These are phyloP conservation scores for Didymella pomorum DNA, from an alignment of 2,329 filamentous ascomycete genomes.

Conservation along the genomic window DNA sequence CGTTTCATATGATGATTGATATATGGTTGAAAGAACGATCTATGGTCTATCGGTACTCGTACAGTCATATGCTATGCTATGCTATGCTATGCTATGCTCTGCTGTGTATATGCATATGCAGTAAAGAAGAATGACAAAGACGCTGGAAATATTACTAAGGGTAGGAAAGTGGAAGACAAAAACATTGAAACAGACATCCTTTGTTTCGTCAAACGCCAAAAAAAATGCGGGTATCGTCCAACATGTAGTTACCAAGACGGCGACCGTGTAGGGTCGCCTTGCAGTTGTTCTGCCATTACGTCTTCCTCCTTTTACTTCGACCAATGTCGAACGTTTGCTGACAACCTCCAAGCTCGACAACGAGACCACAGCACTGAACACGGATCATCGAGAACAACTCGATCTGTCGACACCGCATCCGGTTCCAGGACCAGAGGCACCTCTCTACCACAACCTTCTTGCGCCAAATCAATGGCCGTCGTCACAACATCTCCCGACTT, in stretches of 20 bases:
- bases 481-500: slow-evolving; percentile 67
- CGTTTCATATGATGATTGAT: not conserved
- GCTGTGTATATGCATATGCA: slow-evolving; percentile 11
- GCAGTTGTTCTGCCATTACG: slow-evolving; percentile 5
- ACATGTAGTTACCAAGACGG: slow-evolving; percentile 9
- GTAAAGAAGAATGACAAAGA: not conserved
- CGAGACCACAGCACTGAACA: slow-evolving; percentile 73
- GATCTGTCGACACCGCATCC: slow-evolving; percentile 84
- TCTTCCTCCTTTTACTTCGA: slow-evolving; percentile 13
- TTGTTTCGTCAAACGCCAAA: slow-evolving; percentile 1
- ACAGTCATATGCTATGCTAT: slow-evolving; percentile 15
- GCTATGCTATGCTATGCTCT: slow-evolving; percentile 8
- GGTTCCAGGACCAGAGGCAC: slow-evolving; percentile 67
- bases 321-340: slow-evolving; percentile 32
- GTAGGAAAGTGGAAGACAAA: not conserved
- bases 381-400: slow-evolving; percentile 86
- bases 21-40: slow-evolving; percentile 3
- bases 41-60: slow-evolving; percentile 17
- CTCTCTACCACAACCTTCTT: slow-evolving; percentile 76
- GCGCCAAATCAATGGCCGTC: slow-evolving; percentile 84
- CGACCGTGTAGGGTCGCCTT: slow-evolving; percentile 1
- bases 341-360: slow-evolving; percentile 56
- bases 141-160: slow-evolving; percentile 11
- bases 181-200: not conserved
- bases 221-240: slow-evolving; percentile 18